These are phyloP conservation scores for Gnomoniopsis smithogilvyi DNA, from an alignment of 2,329 filamentous ascomycete genomes.

Conservation along the genomic window DNA sequence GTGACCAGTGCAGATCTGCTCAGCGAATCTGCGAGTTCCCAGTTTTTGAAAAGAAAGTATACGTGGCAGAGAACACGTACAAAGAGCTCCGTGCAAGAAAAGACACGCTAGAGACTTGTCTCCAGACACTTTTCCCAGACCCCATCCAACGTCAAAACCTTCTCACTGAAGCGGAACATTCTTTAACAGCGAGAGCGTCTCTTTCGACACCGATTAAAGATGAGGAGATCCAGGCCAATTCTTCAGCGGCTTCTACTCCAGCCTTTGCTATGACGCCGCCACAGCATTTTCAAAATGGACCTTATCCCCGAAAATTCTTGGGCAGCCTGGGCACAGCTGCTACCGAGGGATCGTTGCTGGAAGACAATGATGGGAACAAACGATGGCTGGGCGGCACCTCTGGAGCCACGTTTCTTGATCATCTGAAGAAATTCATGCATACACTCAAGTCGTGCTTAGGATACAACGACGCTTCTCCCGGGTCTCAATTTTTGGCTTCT, in stretches of 20 bases:
- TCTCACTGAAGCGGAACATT: constrained; percentile 18
- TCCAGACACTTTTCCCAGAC: constrained; percentile 36
- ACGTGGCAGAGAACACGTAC: constrained; percentile 37
- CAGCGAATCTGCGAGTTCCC: constrained; percentile 45
- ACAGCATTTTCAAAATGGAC: constrained; percentile 2
- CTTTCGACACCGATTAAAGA: constrained; percentile 7
- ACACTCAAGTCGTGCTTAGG: constrained; percentile 30
- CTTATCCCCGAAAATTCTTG: not conserved
- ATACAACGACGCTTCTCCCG: constrained; percentile 22
- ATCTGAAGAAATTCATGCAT: constrained; percentile 45
- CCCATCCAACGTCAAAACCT: constrained; percentile 31
- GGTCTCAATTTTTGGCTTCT: constrained; percentile 35
- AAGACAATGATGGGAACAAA: constrained; percentile 40
- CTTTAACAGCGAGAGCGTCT: constrained; percentile 19
- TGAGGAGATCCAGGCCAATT: constrained; percentile 7
- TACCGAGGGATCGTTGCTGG: constrained; percentile 39
- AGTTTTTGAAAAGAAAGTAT: constrained; percentile 39
- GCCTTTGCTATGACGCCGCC: constrained; percentile 15
- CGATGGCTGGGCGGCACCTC: constrained; percentile 49
- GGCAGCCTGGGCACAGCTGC: not conserved
- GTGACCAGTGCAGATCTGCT: constrained; percentile 39
- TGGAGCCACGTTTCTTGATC: constrained; percentile 47
- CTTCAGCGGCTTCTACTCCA: constrained; percentile 21
- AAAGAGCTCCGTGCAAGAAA: constrained; percentile 38
- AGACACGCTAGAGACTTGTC: constrained; percentile 36